Evolutionary conservation across 2,329 filamentous ascomycete genomes (phyloP).

Genomic region (Fusarium tjaetaba): DNA sequence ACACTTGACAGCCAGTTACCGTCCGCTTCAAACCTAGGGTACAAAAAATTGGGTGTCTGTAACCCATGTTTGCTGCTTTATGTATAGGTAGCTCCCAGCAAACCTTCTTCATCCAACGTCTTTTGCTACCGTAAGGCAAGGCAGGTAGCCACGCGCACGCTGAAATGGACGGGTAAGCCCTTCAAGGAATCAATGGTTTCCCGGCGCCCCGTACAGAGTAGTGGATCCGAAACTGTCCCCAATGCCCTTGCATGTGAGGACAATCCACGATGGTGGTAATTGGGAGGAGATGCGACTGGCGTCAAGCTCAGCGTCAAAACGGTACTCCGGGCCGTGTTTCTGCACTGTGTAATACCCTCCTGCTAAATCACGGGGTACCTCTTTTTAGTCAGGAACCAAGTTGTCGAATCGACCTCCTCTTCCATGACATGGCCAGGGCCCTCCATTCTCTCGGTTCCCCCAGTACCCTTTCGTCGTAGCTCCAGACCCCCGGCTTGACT

Average conservation of each 20-base stretch:
- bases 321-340: constrained; percentile 37
- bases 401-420: constrained; percentile 20
- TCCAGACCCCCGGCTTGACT: constrained; percentile 5
- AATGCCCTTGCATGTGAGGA: constrained; percentile 30
- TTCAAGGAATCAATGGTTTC: constrained; percentile 20
- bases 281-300: constrained; percentile 20
- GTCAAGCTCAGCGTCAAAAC: constrained; percentile 27
- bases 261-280: constrained; percentile 33
- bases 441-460: constrained; percentile 39
- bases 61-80: constrained; percentile 8
- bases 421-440: constrained; percentile 31
- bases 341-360: constrained; percentile 29
- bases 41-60: not conserved
- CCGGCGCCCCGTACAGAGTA: constrained; percentile 10
- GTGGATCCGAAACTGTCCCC: constrained; percentile 29
- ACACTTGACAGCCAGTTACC: constrained; percentile 27
- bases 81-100: not conserved
- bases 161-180: constrained; percentile 9
- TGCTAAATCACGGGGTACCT: constrained; percentile 15
- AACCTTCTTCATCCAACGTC: constrained; percentile 14
- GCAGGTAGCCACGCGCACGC: constrained; percentile 16
- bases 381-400: constrained; percentile 24
- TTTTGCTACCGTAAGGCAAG: not conserved
- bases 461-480: constrained; percentile 15
- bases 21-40: not conserved